Evolutionary conservation across 148 eudicot genomes (phyloP).

Genomic region (Suaeda aralocaspica): DNA sequence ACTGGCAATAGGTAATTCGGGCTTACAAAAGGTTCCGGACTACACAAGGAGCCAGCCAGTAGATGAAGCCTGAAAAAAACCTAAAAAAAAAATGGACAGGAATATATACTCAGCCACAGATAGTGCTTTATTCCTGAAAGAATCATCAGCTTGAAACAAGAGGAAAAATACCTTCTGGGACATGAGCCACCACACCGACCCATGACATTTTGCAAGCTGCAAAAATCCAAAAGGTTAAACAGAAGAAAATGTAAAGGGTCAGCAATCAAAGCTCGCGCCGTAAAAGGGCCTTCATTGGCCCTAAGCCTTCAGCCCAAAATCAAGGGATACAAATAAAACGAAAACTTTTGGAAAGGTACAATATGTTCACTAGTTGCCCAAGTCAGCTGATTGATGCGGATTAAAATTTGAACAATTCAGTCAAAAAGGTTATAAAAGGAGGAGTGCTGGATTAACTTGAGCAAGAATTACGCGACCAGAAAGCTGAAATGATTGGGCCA

Average conservation of each 20-base stretch:
- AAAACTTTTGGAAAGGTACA: neutral
- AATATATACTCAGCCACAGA: slow-evolving; percentile 9
- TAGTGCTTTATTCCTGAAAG: neutral
- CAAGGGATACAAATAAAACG: neutral
- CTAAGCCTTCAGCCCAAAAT: neutral
- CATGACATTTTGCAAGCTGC: slow-evolving; percentile 89
- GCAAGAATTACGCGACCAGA: slow-evolving; percentile 50
- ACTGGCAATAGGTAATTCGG: slow-evolving; percentile 62
- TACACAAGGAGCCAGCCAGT: slow-evolving; percentile 97
- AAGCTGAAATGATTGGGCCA: slow-evolving; percentile 74
- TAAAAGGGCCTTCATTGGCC: neutral
- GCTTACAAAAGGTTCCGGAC: slow-evolving; percentile 76
- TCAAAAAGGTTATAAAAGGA: slow-evolving; percentile 1
- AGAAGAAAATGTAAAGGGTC: neutral
- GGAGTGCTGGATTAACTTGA: neutral
- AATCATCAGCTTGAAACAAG: neutral
- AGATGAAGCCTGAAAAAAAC: slow-evolving; percentile 64
- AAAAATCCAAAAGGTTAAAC: slow-evolving; percentile 17
- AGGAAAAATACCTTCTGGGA: slow-evolving; percentile 63
- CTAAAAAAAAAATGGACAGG: neutral
- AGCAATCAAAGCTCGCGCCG: no score
- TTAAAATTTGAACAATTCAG: neutral
- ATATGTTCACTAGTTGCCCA: neutral
- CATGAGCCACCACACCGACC: slow-evolving; percentile 91
- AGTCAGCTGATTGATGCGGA: neutral